phyloP scores from a whole-genome alignment of 2,329 filamentous ascomycete genomes.

The Cladophialophora carrionii region DNA sequence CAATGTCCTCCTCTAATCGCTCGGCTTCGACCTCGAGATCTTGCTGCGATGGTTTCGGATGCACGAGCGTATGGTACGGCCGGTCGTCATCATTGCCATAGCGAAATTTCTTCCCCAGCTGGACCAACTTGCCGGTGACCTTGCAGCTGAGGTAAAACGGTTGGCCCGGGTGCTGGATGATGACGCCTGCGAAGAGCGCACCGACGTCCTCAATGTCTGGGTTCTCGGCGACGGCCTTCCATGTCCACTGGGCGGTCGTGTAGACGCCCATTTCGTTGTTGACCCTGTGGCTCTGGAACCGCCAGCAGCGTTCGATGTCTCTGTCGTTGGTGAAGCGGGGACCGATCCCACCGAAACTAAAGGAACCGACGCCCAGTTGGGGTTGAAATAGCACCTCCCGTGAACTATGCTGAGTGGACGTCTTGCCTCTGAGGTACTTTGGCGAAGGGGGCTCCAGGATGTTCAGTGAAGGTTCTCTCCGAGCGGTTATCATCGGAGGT shows the following conservation, averaged over 20 bases:
- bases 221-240: slow-evolving; percentile 16
- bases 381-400: slow-evolving; percentile 12
- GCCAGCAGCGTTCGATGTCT: slow-evolving; percentile 10
- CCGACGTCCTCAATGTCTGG: slow-evolving; percentile 15
- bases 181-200: slow-evolving; percentile 7
- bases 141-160: slow-evolving; percentile 13
- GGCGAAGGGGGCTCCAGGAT: slow-evolving; percentile 14
- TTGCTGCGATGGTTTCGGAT: slow-evolving; percentile 9
- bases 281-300: slow-evolving; percentile 10
- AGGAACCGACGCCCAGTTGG: neutral
- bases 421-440: slow-evolving; percentile 12
- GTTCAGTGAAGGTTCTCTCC: slow-evolving; percentile 9
- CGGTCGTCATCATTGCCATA: slow-evolving; percentile 13
- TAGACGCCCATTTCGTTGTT: slow-evolving; percentile 12
- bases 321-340: neutral
- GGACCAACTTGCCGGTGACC: slow-evolving; percentile 11
- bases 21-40: neutral
- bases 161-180: slow-evolving; percentile 14
- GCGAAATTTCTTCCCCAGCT: slow-evolving; percentile 1
- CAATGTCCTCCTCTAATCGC: neutral
- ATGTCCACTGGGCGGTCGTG: slow-evolving; percentile 12
- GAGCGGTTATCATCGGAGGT: neutral
- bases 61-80: slow-evolving; percentile 8
- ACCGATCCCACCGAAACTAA: slow-evolving; percentile 2
- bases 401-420: slow-evolving; percentile 1